phyloP scores from a whole-genome alignment of 2,329 filamentous ascomycete species.

The Rutstroemia sydowiana region DNA sequence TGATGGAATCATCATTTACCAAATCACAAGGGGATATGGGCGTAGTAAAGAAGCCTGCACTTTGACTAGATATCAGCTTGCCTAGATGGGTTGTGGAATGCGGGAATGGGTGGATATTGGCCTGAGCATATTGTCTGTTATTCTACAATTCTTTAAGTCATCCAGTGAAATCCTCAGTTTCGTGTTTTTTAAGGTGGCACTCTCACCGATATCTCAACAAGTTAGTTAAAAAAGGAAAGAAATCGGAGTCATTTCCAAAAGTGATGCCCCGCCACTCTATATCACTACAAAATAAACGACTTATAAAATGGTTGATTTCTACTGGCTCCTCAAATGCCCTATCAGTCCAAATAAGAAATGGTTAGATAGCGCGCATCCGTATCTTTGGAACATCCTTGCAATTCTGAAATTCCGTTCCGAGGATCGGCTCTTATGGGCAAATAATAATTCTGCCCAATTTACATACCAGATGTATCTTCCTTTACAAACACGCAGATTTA shows the following conservation, averaged over 20 bases:
- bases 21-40: constrained; percentile 1
- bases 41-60: background rate
- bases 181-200: background rate
- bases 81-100: background rate
- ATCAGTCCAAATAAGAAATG: background rate
- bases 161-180: background rate
- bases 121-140: background rate
- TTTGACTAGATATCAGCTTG: background rate
- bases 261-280: too few relatives aligned
- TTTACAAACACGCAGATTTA: background rate
- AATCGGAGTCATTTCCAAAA: background rate
- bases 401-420: background rate
- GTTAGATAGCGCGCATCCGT: too few relatives aligned
- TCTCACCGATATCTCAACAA: background rate
- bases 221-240: background rate
- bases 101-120: background rate
- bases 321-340: background rate
- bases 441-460: background rate
- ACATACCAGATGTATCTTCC: background rate
- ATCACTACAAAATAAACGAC: background rate
- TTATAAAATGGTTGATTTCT: background rate
- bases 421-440: background rate
- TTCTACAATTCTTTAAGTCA: background rate
- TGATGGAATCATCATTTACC: background rate
- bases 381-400: background rate